Base-by-base conservation (phyloP, 768 basidiomycete species). In the Dentipellis sp. region DNA sequence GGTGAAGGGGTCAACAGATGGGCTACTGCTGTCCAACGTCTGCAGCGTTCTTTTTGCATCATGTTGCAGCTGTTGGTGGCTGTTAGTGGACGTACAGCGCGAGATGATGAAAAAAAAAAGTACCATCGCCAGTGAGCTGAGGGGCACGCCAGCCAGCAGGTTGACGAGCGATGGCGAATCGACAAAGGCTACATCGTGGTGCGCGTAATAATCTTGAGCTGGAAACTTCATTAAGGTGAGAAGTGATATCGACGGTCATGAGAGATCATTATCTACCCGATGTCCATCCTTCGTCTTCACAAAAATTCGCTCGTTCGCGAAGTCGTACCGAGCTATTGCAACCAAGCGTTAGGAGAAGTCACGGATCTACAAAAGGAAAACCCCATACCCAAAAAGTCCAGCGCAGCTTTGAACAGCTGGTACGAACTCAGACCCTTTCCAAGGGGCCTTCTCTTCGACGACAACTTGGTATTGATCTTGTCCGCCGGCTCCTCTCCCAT, bases 371-470 rank as follows among this genome's bases (percentile, higher is more conserved):
- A 39, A 10, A 5, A 9, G 29, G 29, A 51, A n/a, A 11, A 17
- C 23, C 7, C 65, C 85, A 60, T 65, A 93, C 93, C 80, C 21
- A 97, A 67, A 64, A 94, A 86, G 66, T 94, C 90, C 61, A 95
- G 71, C 1, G 82, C 85, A 36, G 88, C 91, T 62, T 87, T 81
- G 68, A 97, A 87, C 29, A 95, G 74, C 66, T 94, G 93, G 70
- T 95, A 97, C 19, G 90, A 89, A 58, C 91, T 94, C 62, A 97
- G 66, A 1, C 92, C 89, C 55, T 78, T 81, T 5, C 91, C 94
- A 2, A 94, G 65, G 0, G 83, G 78, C 64, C 76, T 82, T 54
- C 82, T 74, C 53, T 72, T 74, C 23, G 61, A 38, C 10, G 42
- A 45, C n/a, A n/a, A 6, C 6, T 45, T 45, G 9, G 14, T 42